Evolutionary conservation across 495 filamentous ascomycete genomes (phyloP).

Genomic region (Barbatosphaeria neglecta): DNA sequence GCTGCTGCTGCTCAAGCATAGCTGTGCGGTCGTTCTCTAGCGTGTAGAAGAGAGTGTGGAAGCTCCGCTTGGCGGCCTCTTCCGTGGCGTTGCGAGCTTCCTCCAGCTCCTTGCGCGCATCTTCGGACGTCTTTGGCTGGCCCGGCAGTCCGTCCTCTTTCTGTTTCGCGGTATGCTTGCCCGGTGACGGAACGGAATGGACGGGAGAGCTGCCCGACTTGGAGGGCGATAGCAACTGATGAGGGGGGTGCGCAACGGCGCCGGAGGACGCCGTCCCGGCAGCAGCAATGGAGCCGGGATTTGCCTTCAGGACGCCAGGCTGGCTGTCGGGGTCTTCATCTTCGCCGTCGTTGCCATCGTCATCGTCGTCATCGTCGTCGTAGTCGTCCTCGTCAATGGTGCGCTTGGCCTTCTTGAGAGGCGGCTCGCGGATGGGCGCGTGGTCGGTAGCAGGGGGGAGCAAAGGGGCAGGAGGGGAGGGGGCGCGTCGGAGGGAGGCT

Average conservation of each 20-base stretch:
- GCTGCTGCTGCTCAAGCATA: constrained; percentile 93
- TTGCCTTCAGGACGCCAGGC: constrained; percentile 52
- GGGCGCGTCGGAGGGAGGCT: constrained; percentile 24
- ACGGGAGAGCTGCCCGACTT: constrained; percentile 49
- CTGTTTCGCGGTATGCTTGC: constrained; percentile 32
- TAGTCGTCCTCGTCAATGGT: constrained; percentile 66
- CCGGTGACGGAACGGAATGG: constrained; percentile 39
- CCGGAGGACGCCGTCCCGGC: constrained; percentile 13
- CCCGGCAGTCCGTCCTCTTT: constrained; percentile 31
- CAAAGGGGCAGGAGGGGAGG: constrained; percentile 15
- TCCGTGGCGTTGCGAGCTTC: constrained; percentile 89
- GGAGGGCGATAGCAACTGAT: constrained; percentile 39
- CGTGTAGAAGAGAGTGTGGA: constrained; percentile 86
- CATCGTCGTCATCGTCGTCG: constrained; percentile 77
- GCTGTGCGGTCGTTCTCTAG: constrained; percentile 88
- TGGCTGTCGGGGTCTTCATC: constrained; percentile 34
- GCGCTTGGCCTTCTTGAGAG: constrained; percentile 38
- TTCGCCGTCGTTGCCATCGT: constrained; percentile 53
- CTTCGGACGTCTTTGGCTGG: constrained; percentile 60
- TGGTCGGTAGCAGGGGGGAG: constrained; percentile 36
- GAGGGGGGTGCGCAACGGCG: constrained; percentile 31
- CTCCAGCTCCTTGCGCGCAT: constrained; percentile 84
- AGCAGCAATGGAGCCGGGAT: background rate
- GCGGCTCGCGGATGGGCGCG: constrained; percentile 32
- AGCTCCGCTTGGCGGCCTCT: constrained; percentile 77